Evolutionary conservation across 208 protist genomes (phyloP), one percentile per base, ranked within the genome.

Genomic region (Acanthamoeba royreba): DNA sequence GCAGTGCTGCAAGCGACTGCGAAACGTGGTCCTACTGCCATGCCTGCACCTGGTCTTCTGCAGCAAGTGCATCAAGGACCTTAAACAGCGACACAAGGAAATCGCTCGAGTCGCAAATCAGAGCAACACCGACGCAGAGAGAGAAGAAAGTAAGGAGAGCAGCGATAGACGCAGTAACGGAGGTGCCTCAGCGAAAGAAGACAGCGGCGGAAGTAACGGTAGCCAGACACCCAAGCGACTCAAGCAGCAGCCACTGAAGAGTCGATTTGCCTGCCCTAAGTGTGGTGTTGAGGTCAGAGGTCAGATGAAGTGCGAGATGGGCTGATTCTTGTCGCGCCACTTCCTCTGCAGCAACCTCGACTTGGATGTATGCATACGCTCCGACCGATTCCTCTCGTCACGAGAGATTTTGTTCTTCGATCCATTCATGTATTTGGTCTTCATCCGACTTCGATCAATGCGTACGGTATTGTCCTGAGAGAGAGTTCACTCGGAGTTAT

Each of bases 21-120:
- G 81, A 11, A 28, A 61, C 15, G 81, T 89, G 15, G 42, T 89
- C 17, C 49, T 89, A 11, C 52, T 89, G 1, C 81, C 81, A 7
- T 89, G 81, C 81, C 8, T 43, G 11, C 81, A 89, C 81, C 52
- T 89, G 19, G 19, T 63, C 46, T 89, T 89, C 28, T 89, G 81
- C 38, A 7, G n/a, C 35, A 11, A 31, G 22, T 89, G 81, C 52
- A 25, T 63, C 55, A 66, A 66, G 55, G 19, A 66, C n/a, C 9
- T 66, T 31, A 17, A 28, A 8, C 55, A 31, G n/a, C 9, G 35
- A 31, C 55, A 66, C 55, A 66, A 66, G 55, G 19, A 66, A 55
- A 9, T 25, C 9, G 13, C 13, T 22, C n/a, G 8, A 22, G 35
- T 8, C 19, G 22, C 0, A 9, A 3, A 22, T 11, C 0, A 7